These are phyloP conservation scores for Verticillium nubilum DNA, from an alignment of 2,329 filamentous ascomycete genomes.

Conservation along the genomic window DNA sequence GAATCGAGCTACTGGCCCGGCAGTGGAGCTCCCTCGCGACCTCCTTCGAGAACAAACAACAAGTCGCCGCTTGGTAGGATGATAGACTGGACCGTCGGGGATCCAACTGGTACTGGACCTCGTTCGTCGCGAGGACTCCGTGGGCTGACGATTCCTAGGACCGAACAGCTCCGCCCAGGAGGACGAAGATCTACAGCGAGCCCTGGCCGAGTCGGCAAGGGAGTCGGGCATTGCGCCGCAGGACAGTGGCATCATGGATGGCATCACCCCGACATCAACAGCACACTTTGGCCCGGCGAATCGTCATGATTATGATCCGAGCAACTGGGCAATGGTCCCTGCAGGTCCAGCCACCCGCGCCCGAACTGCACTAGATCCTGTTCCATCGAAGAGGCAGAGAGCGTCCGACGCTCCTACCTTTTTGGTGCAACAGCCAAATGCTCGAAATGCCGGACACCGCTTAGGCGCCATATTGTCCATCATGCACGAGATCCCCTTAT, in stretches of 20 bases:
- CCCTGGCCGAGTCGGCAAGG: slow-evolving; percentile 49
- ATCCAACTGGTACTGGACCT: slow-evolving; percentile 31
- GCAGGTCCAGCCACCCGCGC: slow-evolving; percentile 22
- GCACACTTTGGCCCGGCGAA: slow-evolving; percentile 56
- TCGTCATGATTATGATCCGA: slow-evolving; percentile 46
- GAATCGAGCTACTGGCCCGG: slow-evolving; percentile 27
- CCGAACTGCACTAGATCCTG: slow-evolving; percentile 11
- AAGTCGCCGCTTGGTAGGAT: slow-evolving; percentile 51
- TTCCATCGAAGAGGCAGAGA: slow-evolving; percentile 39
- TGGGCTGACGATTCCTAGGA: not conserved
- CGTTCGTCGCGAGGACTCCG: not conserved
- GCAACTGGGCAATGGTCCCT: slow-evolving; percentile 55
- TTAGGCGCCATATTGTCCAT: slow-evolving; percentile 53
- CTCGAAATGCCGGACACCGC: slow-evolving; percentile 26
- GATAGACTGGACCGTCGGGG: slow-evolving; percentile 39
- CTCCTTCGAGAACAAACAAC: slow-evolving; percentile 55
- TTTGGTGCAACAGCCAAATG: slow-evolving; percentile 32
- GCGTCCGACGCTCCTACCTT: slow-evolving; percentile 42
- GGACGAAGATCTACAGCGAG: slow-evolving; percentile 51
- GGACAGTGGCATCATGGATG: slow-evolving; percentile 43
- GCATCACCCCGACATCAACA: slow-evolving; percentile 22
- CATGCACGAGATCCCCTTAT: slow-evolving; percentile 53
- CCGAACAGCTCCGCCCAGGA: slow-evolving; percentile 31
- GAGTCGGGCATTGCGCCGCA: slow-evolving; percentile 34
- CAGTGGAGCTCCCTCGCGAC: slow-evolving; percentile 48